Evolutionary conservation across 306 rosid species (phyloP), one percentile per base, ranked within the genome.

Genomic region (Fragaria vesca): DNA sequence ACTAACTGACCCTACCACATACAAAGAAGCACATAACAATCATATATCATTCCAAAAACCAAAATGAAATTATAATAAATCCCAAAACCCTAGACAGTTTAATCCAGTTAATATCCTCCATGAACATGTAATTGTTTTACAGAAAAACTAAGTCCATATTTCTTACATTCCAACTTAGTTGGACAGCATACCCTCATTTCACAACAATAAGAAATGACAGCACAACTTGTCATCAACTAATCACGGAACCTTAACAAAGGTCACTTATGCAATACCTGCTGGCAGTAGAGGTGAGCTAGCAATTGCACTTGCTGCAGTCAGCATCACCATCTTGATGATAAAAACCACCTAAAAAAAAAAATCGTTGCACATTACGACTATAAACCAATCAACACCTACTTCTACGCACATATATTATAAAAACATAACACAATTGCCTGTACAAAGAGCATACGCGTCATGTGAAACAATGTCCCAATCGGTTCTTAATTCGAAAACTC

Each of bases 261-360:
- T 81, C 55, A 74, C 43, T 20, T 21, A 40, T 42, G 8, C 24
- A 46, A 71, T 81, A 91, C 97, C 97, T 78, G 89, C 78, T 63
- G 88, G 82, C 40, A 81, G 69, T 73, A 71, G 83, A 60, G 86
- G 76, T 28, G 78, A 58, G 34, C 62, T 69, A 28, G 79, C 80
- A 78, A 83, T 81, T 55, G 81, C 55, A 74, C 67, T 88, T n/a
- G 80, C 82, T 74, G 85, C 74, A 63, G 85, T 78, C 34, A 82
- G 34, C 20, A 67, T 76, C 76, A 46, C 62, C 89, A 83, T 84
- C 66, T 66, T 71, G 16, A 65, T 21, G 81, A 73, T 3, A 67
- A 74, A 34, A 8, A 67, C 43, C 71, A 46, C 71, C 79, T 75
- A 34, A 45, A 48, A 50, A 62, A 24, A 8, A 62, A 51, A 15